A percentile compares a stretch with the other conserved stretches of the same genome.
These are phyloP conservation scores for Senecio squalidus DNA, from an alignment of 140 eudicot species.

Conservation along the genomic window DNA sequence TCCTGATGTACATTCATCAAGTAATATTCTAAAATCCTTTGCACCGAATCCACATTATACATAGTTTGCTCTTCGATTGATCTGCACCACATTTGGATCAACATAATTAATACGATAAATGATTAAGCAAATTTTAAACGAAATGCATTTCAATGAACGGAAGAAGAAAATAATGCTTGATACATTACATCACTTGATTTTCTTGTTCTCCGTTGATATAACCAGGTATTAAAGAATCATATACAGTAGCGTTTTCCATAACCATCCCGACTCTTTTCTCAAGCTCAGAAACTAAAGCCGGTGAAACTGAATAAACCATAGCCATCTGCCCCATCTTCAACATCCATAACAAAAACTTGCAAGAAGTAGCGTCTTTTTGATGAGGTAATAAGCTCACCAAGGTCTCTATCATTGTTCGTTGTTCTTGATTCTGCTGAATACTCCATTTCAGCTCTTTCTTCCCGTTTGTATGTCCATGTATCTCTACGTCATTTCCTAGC, in stretches of 20 bases:
- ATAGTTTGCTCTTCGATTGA: constrained; percentile 36
- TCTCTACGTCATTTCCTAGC: constrained; percentile 32
- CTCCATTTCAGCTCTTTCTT: constrained; percentile 48
- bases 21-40: constrained; percentile 65
- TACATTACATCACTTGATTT: constrained; percentile 40
- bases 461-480: constrained; percentile 9
- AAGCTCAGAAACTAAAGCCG: constrained; percentile 67
- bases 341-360: constrained; percentile 68
- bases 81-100: constrained; percentile 22
- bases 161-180: background rate
- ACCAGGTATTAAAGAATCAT: constrained; percentile 61
- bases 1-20: constrained; percentile 56
- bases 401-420: constrained; percentile 44
- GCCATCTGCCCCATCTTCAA: constrained; percentile 77
- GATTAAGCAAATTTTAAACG: background rate
- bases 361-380: constrained; percentile 57
- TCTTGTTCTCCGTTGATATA: constrained; percentile 46
- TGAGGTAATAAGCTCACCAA: constrained; percentile 58
- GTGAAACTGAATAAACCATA: constrained; percentile 50
- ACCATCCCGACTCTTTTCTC: constrained; percentile 68
- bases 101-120: background rate
- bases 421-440: constrained; percentile 43
- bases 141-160: constrained; percentile 22
- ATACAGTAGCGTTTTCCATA: constrained; percentile 52
- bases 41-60: constrained; percentile 55